These are phyloP conservation scores for Tylopilus felleus DNA, from an alignment of 768 basidiomycete genomes.

Conservation along the genomic window DNA sequence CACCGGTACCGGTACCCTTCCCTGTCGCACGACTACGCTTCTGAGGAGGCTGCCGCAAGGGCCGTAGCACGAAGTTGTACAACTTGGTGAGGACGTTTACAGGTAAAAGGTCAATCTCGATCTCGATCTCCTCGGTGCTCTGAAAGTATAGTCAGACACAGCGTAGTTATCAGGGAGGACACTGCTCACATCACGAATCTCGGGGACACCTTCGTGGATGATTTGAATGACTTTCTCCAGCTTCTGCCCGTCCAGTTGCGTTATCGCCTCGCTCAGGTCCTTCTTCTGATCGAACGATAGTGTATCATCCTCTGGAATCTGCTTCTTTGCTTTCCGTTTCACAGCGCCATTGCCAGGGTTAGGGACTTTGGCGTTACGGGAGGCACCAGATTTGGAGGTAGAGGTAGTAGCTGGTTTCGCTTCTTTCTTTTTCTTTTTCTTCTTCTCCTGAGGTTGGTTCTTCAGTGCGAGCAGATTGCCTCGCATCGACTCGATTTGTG, in stretches of 20 bases:
- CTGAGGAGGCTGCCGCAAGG: constrained; percentile 62
- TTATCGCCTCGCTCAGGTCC: constrained; percentile 93
- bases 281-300: constrained; percentile 97
- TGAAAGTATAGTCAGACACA: constrained; percentile 32
- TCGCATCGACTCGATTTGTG: constrained; percentile 75
- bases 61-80: constrained; percentile 92
- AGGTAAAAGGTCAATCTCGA: constrained; percentile 93
- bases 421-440: constrained; percentile 73
- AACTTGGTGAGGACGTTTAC: constrained; percentile 84
- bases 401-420: constrained; percentile 54
- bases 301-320: constrained; percentile 70
- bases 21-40: constrained; percentile 59
- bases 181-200: constrained; percentile 82
- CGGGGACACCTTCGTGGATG: constrained; percentile 91
- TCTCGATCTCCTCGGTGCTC: constrained; percentile 97
- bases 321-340: constrained; percentile 65
- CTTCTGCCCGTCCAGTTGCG: constrained; percentile 75
- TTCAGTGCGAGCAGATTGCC: constrained; percentile 65
- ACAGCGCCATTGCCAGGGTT: constrained; percentile 40
- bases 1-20: constrained; percentile 85
- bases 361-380: constrained; percentile 45
- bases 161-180: constrained; percentile 8
- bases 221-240: constrained; percentile 91
- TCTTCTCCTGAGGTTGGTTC: constrained; percentile 52
- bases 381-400: constrained; percentile 53